Percentiles rank a stretch among this genome's conserved stretches.
Conservation (phyloP, 2,329 filamentous ascomycete species). For the Coniochaeta hoffmannii region DNA sequence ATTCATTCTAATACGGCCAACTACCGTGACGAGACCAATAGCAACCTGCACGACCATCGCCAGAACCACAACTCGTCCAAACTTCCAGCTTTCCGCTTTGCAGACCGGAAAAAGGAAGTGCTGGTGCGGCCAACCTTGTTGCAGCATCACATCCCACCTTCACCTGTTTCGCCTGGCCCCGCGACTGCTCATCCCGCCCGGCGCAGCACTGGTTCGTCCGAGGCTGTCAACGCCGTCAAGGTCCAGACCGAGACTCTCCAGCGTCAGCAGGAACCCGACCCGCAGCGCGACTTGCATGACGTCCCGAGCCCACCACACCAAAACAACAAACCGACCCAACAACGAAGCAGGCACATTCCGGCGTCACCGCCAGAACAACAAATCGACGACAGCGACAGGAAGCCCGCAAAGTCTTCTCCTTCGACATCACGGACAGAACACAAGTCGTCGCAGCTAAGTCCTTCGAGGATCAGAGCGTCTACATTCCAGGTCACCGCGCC, state of each 20-base stretch:
- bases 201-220: not conserved
- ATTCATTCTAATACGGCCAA: slow-evolving; percentile 4
- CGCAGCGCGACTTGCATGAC: slow-evolving; percentile 8
- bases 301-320: slow-evolving; percentile 5
- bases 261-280: not conserved
- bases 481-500: slow-evolving; percentile 26
- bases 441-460: slow-evolving; percentile 17
- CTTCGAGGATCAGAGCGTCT: slow-evolving; percentile 25
- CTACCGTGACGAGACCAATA: slow-evolving; percentile 5
- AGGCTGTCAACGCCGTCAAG: slow-evolving; percentile 4
- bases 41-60: slow-evolving; percentile 36
- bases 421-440: not conserved
- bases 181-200: not conserved
- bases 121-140: slow-evolving; percentile 25
- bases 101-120: slow-evolving; percentile 34
- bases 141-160: slow-evolving; percentile 29
- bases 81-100: slow-evolving; percentile 46
- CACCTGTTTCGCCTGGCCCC: slow-evolving; percentile 29
- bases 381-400: slow-evolving; percentile 4
- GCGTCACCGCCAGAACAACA: slow-evolving; percentile 3
- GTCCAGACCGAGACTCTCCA: not conserved
- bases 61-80: slow-evolving; percentile 49
- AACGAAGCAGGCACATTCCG: slow-evolving; percentile 3
- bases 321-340: slow-evolving; percentile 8
- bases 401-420: not conserved